These are phyloP conservation scores for Candida piceae DNA, from an alignment of 805 yeast genomes.

Conservation along the genomic window DNA sequence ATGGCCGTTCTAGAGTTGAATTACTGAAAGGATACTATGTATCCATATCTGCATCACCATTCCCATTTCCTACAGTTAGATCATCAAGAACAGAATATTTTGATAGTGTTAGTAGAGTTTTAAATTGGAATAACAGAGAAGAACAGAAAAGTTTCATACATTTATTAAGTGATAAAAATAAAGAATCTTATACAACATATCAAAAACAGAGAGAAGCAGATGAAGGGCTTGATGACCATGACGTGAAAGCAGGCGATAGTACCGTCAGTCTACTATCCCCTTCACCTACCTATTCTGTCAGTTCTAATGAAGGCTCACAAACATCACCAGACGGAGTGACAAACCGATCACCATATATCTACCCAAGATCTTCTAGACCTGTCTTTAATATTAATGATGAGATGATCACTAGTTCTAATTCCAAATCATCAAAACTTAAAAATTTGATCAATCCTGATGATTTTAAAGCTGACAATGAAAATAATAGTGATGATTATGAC, in stretches of 20 bases:
- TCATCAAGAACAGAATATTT: constrained; percentile 70
- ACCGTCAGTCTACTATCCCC: neutral
- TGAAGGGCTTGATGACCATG: constrained; percentile 13
- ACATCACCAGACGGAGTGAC: too few relatives aligned
- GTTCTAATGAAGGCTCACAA: too few relatives aligned
- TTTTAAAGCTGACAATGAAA: constrained; percentile 8
- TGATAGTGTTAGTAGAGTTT: constrained; percentile 76
- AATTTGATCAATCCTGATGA: constrained; percentile 11
- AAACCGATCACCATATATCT: too few relatives aligned
- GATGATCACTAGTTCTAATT: constrained; percentile 5
- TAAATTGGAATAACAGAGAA: constrained; percentile 92
- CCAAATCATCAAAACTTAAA: constrained; percentile 17
- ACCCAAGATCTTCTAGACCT: neutral
- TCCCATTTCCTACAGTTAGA: constrained; percentile 90
- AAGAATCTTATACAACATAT: constrained; percentile 34
- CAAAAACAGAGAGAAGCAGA: constrained; percentile 15
- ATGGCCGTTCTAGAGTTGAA: constrained; percentile 86
- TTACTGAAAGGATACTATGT: constrained; percentile 79
- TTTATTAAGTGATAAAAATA: constrained; percentile 52
- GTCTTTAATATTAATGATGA: constrained; percentile 4
- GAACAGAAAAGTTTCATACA: constrained; percentile 78
- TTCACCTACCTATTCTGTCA: neutral
- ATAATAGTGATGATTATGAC: constrained; percentile 4
- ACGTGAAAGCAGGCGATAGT: constrained; percentile 18
- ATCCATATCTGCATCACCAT: constrained; percentile 78